phyloP scores from a whole-genome alignment of 306 rosid genomes.

The Rosa rugosa region DNA sequence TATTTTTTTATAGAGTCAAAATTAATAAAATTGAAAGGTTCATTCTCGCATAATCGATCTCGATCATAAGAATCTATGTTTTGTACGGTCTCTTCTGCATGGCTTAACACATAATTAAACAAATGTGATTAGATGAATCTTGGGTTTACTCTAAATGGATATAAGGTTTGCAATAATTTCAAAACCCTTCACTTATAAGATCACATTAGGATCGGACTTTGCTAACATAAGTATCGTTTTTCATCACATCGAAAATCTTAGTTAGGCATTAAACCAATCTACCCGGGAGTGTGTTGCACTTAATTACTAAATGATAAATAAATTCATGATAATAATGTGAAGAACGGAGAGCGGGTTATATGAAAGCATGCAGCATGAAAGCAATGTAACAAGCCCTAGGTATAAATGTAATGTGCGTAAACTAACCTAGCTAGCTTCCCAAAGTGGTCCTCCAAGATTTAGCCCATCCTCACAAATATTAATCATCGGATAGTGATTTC shows the following conservation, averaged over 20 bases:
- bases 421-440: not conserved
- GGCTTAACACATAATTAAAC: no score
- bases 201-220: not conserved
- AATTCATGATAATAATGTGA: not conserved
- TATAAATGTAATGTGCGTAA: constrained; percentile 7
- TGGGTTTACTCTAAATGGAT: no score
- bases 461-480: not conserved
- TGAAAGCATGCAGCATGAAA: not conserved
- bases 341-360: not conserved
- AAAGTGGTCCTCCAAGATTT: constrained; percentile 46
- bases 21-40: no score
- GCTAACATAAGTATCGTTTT: not conserved
- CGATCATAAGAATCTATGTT: no score
- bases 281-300: not conserved
- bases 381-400: constrained; percentile 11
- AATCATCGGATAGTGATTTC: constrained; percentile 1
- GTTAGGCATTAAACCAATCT: not conserved
- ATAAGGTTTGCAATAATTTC: no score
- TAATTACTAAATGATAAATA: not conserved
- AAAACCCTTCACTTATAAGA: not conserved
- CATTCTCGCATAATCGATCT: no score
- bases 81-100: no score
- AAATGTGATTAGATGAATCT: no score
- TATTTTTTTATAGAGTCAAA: no score
- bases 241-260: not conserved